A percentile compares a stretch with the other conserved stretches of the same genome.
Evolutionary conservation across 305 asterid species (phyloP).

Genomic region (Nicotiana rustica): DNA sequence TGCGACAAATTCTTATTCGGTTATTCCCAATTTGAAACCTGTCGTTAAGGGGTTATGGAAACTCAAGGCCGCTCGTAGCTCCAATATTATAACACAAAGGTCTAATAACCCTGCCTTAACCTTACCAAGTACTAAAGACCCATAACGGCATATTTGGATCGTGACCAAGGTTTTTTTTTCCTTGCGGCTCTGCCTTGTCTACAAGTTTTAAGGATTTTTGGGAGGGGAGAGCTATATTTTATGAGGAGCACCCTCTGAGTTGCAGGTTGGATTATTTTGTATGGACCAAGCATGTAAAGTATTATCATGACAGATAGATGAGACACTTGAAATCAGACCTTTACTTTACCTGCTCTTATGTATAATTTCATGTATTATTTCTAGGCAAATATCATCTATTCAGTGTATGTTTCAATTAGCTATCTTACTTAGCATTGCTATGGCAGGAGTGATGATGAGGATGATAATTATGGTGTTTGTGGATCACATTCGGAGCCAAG

Average conservation of each 20-base stretch:
- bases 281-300: conserved; percentile 25
- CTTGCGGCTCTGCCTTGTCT: neutral
- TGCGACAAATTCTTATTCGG: neutral
- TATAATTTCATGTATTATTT: conserved; percentile 12
- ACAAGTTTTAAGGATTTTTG: neutral
- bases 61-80: neutral
- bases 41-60: neutral
- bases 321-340: conserved; percentile 21
- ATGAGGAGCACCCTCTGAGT: neutral
- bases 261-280: neutral
- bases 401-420: conserved; percentile 6
- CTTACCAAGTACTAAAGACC: neutral
- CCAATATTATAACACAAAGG: neutral
- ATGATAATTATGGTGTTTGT: conserved; percentile 63
- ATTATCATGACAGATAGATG: neutral
- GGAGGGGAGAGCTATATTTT: neutral
- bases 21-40: conserved; percentile 2
- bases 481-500: conserved; percentile 58
- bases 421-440: conserved; percentile 37
- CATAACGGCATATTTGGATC: neutral
- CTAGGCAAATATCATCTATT: neutral
- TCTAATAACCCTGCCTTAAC: neutral
- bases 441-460: conserved; percentile 82
- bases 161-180: conserved; percentile 1
- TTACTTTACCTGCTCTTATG: neutral